Percentiles rank a stretch among this genome's conserved stretches.
These are phyloP conservation scores for Thielaviopsis punctulata DNA, from an alignment of 2,329 filamentous ascomycete genomes.

Conservation along the genomic window DNA sequence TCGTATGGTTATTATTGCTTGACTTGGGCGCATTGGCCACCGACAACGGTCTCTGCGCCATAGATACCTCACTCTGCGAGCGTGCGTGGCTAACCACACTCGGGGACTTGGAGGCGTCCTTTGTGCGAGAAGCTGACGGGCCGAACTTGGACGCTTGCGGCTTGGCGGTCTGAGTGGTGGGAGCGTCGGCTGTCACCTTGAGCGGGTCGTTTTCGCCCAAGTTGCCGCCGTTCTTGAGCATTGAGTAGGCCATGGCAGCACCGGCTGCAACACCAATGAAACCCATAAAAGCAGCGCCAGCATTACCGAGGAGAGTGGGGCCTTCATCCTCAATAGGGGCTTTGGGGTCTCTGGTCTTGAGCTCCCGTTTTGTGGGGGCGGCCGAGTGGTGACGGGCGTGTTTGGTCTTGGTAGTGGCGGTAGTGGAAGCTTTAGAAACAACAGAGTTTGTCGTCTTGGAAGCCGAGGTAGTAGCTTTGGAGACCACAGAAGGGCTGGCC, in stretches of 20 bases:
- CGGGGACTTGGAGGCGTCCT: constrained; percentile 5
- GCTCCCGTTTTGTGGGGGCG: neutral
- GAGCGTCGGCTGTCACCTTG: neutral
- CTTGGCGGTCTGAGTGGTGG: neutral
- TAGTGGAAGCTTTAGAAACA: neutral
- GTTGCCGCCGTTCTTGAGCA: constrained; percentile 9
- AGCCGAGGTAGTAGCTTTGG: constrained; percentile 2
- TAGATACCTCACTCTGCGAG: constrained; percentile 3
- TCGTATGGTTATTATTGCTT: neutral
- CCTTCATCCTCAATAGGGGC: constrained; percentile 3
- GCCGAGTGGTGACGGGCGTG: neutral
- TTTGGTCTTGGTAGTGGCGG: neutral
- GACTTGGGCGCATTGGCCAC: neutral
- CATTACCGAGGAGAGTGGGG: constrained; percentile 5
- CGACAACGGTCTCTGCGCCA: neutral
- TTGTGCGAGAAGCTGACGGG: constrained; percentile 5
- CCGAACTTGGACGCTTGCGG: constrained; percentile 1
- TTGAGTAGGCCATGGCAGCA: constrained; percentile 11
- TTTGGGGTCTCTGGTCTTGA: neutral
- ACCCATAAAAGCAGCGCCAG: constrained; percentile 10
- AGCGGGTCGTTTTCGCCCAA: neutral
- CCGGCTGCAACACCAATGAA: constrained; percentile 12
- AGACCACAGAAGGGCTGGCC: neutral
- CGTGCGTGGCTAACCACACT: constrained; percentile 1
- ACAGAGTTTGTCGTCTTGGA: constrained; percentile 2